Conservation (phyloP, 441 rosid genomes). For the Arabidopsis lyrata region DNA sequence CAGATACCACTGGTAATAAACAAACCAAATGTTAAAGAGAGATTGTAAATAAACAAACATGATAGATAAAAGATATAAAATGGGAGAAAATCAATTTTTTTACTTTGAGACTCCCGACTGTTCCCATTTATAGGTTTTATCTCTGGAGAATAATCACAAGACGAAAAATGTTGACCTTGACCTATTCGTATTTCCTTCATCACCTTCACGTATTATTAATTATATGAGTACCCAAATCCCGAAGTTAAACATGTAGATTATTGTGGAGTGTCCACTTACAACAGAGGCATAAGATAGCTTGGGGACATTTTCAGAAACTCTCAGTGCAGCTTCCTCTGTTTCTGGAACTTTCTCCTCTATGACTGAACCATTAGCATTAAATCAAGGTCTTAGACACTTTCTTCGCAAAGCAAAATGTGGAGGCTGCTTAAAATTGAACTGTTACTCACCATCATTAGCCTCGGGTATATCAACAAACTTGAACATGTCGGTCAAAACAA, state of each 20-base stretch:
- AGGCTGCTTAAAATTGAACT: background rate
- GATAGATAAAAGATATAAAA: no score
- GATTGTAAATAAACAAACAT: no score
- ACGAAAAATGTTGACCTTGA: no score
- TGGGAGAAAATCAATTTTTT: no score
- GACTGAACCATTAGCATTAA: background rate
- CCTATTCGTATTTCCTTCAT: no score
- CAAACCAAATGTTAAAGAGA: background rate
- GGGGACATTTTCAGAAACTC: background rate
- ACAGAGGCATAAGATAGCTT: no score
- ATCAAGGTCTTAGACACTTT: background rate
- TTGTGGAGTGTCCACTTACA: no score
- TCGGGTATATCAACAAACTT: background rate
- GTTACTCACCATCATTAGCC: background rate
- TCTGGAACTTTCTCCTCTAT: background rate
- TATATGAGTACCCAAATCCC: no score
- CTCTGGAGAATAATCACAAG: no score
- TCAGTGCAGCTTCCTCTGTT: background rate
- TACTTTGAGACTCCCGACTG: background rate
- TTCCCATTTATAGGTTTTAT: background rate
- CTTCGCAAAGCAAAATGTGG: background rate
- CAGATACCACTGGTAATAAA: background rate
- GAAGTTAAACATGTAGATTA: no score
- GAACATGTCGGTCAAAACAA: slow-evolving; percentile 75
- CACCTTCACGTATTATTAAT: no score